Evolutionary conservation across 2,329 filamentous ascomycete species (phyloP).

Genomic region (Cytospora schulzeri): DNA sequence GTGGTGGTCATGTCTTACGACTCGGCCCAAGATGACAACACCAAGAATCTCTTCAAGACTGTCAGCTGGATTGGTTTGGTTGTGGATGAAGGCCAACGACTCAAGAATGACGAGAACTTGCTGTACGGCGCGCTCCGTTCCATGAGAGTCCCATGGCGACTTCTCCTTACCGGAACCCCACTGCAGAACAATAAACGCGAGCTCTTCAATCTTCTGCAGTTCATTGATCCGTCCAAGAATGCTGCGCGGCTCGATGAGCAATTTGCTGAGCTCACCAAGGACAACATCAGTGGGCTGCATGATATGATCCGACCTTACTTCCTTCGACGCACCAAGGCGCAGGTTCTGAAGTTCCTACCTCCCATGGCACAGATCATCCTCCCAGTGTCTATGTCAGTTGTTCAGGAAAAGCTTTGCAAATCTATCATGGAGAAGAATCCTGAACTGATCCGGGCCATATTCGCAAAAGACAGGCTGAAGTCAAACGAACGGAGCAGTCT

Average conservation of each 20-base stretch:
- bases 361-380: slow-evolving; percentile 94
- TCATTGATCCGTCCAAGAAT: slow-evolving; percentile 73
- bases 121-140: slow-evolving; percentile 75
- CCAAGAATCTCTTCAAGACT: slow-evolving; percentile 64
- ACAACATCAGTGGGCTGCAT: slow-evolving; percentile 81
- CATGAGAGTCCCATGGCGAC: slow-evolving; percentile 78
- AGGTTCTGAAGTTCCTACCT: slow-evolving; percentile 88
- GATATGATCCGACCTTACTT: slow-evolving; percentile 76
- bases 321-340: slow-evolving; percentile 78
- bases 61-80: slow-evolving; percentile 86
- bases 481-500: slow-evolving; percentile 75
- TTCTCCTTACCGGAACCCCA: slow-evolving; percentile 88
- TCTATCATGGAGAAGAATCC: slow-evolving; percentile 91
- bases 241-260: slow-evolving; percentile 74
- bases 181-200: slow-evolving; percentile 95
- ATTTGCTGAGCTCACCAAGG: slow-evolving; percentile 77
- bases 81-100: slow-evolving; percentile 90
- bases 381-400: slow-evolving; percentile 89
- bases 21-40: slow-evolving; percentile 74
- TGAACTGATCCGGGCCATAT: slow-evolving; percentile 83
- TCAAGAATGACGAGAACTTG: slow-evolving; percentile 89
- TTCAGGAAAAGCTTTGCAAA: slow-evolving; percentile 94
- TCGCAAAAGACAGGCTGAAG: slow-evolving; percentile 69
- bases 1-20: slow-evolving; percentile 96
- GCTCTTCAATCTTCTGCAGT: slow-evolving; percentile 94